Conservation (phyloP, 805 yeast genomes). For the Saccharomycopsis microspora region DNA sequence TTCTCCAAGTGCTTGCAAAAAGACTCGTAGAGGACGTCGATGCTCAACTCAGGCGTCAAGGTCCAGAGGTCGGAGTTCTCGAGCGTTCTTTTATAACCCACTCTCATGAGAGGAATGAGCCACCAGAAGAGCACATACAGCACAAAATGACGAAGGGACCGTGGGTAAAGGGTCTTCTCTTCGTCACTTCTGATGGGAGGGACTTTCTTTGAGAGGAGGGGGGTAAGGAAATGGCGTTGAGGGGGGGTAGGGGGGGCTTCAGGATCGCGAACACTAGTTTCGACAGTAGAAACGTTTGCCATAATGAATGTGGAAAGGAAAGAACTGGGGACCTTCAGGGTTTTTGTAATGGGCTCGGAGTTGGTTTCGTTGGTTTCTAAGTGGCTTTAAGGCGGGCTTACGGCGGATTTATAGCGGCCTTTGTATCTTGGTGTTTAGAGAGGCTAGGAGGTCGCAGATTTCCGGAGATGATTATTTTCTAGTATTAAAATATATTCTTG, state of each 20-base stretch:
- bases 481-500: too few species aligned
- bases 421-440: too few species aligned
- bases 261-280: too few species aligned
- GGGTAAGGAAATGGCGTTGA: slow-evolving; percentile 10
- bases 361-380: too few species aligned
- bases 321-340: too few species aligned
- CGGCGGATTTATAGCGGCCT: too few species aligned
- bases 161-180: slow-evolving; percentile 36
- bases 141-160: slow-evolving; percentile 24
- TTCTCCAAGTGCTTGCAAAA: slow-evolving; percentile 27
- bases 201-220: slow-evolving; percentile 21
- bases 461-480: too few species aligned
- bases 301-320: too few species aligned
- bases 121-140: slow-evolving; percentile 49
- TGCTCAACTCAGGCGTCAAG: slow-evolving; percentile 31
- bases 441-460: too few species aligned
- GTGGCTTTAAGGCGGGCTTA: too few species aligned
- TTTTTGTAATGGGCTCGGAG: too few species aligned
- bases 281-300: too few species aligned
- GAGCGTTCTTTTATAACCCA: slow-evolving; percentile 64
- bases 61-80: slow-evolving; percentile 49
- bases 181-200: slow-evolving; percentile 28
- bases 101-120: slow-evolving; percentile 49
- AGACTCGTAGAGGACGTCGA: slow-evolving; percentile 27
- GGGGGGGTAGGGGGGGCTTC: background rate